Base-by-base conservation (phyloP, 169 alveolate species). In the Babesia sp. region DNA sequence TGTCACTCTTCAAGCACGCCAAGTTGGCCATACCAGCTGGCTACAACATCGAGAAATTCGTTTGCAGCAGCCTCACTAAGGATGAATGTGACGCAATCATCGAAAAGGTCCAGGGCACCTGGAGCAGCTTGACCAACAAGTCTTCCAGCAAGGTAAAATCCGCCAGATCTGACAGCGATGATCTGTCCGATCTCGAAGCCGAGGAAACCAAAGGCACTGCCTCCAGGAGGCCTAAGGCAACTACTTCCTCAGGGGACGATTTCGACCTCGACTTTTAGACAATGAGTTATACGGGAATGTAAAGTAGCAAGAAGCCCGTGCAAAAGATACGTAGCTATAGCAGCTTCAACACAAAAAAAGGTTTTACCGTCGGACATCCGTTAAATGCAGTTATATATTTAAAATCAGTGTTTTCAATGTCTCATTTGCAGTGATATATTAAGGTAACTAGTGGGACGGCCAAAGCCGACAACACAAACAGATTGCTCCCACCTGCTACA, bases 41-140 rank as follows among this genome's bases (percentile, higher is more conserved):
- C 33, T 79, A 57, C 70, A 69, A 64, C 51, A 53, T 79, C 31
- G 75, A 68, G 54, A 48, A 71, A 45, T 58, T 79, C 31, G 66
- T 79, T 26, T 61, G 60, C 77, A 39, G 45, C 24, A 66, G 55
- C 36, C 33, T 70, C 26, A 45, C 33, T 28, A 55, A 54, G 45
- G 72, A 64, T 4, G 39, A 64, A 50, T 64, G 74, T 48, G 74
- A 64, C 55, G 74, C 44, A 20, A 31, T 64, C n/a, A 64, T 64
- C 61, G 26, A 42, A 29, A 61, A 45, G 44, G 72, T 61, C 56
- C 7, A 48, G 56, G 18, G 56, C 56, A 48, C 26, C 56, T 48
- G 56, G 56, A 48, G 9, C 56, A 14, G 9, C 56, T 48, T 48
- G 56, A 14, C 33, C 18, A 28, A 14, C 20, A 48, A 48, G 56